Percentiles rank a stretch among this genome's conserved stretches.
Evolutionary conservation across 768 basidiomycete genomes (phyloP).

Genomic region (Trametes maxima): DNA sequence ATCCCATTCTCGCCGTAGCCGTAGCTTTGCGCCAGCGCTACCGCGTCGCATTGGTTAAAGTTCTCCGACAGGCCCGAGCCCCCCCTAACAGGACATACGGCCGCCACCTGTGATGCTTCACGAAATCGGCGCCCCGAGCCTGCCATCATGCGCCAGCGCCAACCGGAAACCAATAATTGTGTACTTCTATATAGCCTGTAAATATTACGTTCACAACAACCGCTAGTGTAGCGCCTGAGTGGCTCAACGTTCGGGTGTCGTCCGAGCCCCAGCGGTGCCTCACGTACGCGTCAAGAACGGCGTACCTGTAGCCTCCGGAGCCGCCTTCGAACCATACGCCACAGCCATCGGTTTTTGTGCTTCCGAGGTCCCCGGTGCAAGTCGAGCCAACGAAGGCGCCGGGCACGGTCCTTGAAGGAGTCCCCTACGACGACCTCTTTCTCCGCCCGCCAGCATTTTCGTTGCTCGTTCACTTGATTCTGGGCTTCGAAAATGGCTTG

Average conservation of each 20-base stretch:
- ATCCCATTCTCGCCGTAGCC: neutral
- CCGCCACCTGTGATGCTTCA: too few species aligned
- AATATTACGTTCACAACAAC: conserved; percentile 15
- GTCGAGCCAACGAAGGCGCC: conserved; percentile 7
- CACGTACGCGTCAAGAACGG: conserved; percentile 4
- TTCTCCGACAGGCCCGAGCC: too few species aligned
- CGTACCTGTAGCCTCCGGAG: conserved; percentile 16
- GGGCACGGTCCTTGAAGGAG: neutral
- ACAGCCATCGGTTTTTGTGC: conserved; percentile 18
- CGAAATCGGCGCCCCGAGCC: too few species aligned
- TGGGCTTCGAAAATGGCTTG: conserved; percentile 5
- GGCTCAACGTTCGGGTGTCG: neutral
- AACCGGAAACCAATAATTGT: neutral
- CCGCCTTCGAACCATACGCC: conserved; percentile 24
- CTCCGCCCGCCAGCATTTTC: conserved; percentile 12
- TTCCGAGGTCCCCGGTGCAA: conserved; percentile 9
- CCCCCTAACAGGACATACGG: neutral
- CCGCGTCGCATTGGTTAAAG: too few species aligned
- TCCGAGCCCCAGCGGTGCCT: neutral
- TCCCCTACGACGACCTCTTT: conserved; percentile 7
- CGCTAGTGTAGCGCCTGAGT: neutral
- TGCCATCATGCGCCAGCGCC: too few species aligned
- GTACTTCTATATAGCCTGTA: conserved; percentile 17
- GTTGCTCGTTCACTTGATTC: conserved; percentile 8
- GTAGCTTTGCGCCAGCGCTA: too few species aligned